Evolutionary conservation across 352 stramenopile genomes (phyloP).

Genomic region (Pythium brachiatum): DNA sequence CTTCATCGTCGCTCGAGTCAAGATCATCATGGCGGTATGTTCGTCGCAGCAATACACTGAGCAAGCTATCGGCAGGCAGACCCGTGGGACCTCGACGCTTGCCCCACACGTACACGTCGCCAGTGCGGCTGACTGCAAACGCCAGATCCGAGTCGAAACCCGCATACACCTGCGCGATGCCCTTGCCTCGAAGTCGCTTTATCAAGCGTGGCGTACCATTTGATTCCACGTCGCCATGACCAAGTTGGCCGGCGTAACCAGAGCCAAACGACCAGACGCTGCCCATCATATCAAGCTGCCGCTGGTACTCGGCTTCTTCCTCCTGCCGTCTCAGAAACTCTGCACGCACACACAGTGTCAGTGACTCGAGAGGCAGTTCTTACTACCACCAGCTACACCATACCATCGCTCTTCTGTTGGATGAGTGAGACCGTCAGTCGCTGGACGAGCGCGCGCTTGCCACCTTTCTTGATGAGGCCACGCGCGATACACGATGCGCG

Average conservation of each 20-base stretch:
- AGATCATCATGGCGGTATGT: slow-evolving; percentile 41
- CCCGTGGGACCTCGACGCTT: slow-evolving; percentile 62
- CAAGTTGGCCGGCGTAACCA: slow-evolving; percentile 64
- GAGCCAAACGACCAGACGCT: slow-evolving; percentile 83
- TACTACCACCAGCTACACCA: background rate
- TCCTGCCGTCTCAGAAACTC: slow-evolving; percentile 55
- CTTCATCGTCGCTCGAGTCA: slow-evolving; percentile 54
- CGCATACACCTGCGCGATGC: slow-evolving; percentile 72
- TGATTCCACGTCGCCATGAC: slow-evolving; percentile 68
- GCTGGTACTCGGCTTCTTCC: slow-evolving; percentile 66
- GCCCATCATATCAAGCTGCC: slow-evolving; percentile 75
- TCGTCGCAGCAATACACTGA: slow-evolving; percentile 31
- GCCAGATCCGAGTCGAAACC: slow-evolving; percentile 82
- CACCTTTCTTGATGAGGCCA: slow-evolving; percentile 57
- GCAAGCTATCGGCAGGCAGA: slow-evolving; percentile 32
- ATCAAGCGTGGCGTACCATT: slow-evolving; percentile 56
- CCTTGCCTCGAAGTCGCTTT: slow-evolving; percentile 59
- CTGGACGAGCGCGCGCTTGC: slow-evolving; percentile 56
- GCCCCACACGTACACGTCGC: slow-evolving; percentile 81
- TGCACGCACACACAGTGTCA: slow-evolving; percentile 15
- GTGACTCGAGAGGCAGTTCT: background rate
- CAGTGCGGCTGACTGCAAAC: slow-evolving; percentile 63
- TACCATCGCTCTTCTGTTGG: slow-evolving; percentile 53
- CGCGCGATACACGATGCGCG: slow-evolving; percentile 72
- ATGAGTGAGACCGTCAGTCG: slow-evolving; percentile 54